phyloP scores from a whole-genome alignment of 2,329 filamentous ascomycete genomes.

The Bipolaris zeicola region DNA sequence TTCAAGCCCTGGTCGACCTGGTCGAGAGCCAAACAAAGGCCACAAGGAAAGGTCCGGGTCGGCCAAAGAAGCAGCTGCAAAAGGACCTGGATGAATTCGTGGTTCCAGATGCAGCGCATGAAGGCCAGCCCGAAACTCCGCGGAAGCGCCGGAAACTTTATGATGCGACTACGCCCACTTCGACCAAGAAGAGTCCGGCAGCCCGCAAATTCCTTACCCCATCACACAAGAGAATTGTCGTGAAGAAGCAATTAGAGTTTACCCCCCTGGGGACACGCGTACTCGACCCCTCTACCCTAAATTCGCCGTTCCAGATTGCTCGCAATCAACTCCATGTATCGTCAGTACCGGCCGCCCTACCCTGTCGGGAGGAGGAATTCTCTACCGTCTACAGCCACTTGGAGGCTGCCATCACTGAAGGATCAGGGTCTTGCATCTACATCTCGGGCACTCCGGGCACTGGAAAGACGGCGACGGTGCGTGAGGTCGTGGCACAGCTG shows the following conservation, averaged over 20 bases:
- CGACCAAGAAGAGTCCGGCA: slow-evolving; percentile 52
- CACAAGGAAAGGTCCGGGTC: slow-evolving; percentile 60
- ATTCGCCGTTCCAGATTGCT: slow-evolving; percentile 90
- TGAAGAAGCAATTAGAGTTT: slow-evolving; percentile 92
- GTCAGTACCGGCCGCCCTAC: slow-evolving; percentile 84
- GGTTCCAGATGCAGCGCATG: slow-evolving; percentile 49
- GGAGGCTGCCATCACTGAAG: slow-evolving; percentile 90
- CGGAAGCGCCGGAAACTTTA: slow-evolving; percentile 56
- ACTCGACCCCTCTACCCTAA: slow-evolving; percentile 76
- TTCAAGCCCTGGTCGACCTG: slow-evolving; percentile 68
- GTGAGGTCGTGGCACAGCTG: slow-evolving; percentile 88
- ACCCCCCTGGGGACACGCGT: slow-evolving; percentile 90
- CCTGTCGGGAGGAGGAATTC: slow-evolving; percentile 92
- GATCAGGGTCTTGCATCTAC: slow-evolving; percentile 94
- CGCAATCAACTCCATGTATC: slow-evolving; percentile 90
- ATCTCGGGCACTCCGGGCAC: slow-evolving; percentile 98
- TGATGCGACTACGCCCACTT: slow-evolving; percentile 52
- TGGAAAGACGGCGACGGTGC: slow-evolving; percentile 95
- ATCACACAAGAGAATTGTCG: slow-evolving; percentile 69
- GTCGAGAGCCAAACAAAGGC: slow-evolving; percentile 75
- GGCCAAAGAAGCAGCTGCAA: slow-evolving; percentile 37
- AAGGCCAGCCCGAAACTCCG: slow-evolving; percentile 51
- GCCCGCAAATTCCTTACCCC: slow-evolving; percentile 65
- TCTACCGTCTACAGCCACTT: slow-evolving; percentile 90
- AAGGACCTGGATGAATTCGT: slow-evolving; percentile 54